Evolutionary conservation across 805 yeast species (phyloP).

Genomic region (Saccharomycopsis javanensis): DNA sequence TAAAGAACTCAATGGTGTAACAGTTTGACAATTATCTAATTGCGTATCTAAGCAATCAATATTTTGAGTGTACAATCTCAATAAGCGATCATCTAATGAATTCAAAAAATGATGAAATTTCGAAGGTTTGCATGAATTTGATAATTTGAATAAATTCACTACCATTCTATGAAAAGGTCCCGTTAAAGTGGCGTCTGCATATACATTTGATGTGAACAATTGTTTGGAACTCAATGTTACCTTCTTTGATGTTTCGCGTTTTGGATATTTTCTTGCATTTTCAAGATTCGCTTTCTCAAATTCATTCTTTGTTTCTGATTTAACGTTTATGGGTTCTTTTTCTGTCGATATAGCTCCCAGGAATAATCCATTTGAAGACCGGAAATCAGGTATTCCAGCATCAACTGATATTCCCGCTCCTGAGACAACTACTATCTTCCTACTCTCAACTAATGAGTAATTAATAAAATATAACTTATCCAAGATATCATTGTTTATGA

Average conservation of each 20-base stretch:
- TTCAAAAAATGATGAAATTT: constrained; percentile 62
- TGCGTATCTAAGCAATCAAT: constrained; percentile 71
- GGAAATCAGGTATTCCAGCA: constrained; percentile 83
- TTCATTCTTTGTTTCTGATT: constrained; percentile 24
- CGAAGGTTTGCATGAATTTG: constrained; percentile 55
- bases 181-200: constrained; percentile 51
- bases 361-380: constrained; percentile 73
- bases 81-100: constrained; percentile 52
- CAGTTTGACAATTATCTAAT: constrained; percentile 39
- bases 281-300: constrained; percentile 31
- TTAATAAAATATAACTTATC: constrained; percentile 36
- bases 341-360: constrained; percentile 34
- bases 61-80: constrained; percentile 78
- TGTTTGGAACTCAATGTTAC: constrained; percentile 33
- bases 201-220: constrained; percentile 71
- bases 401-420: constrained; percentile 92
- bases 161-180: constrained; percentile 67
- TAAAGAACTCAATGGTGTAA: constrained; percentile 34
- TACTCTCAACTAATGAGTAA: constrained; percentile 45
- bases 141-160: constrained; percentile 44
- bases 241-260: background rate
- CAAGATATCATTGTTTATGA: constrained; percentile 27
- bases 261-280: constrained; percentile 2
- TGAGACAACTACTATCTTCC: constrained; percentile 52
- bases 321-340: constrained; percentile 22